Percentiles rank a stretch among this genome's conserved stretches.
phyloP scores from a whole-genome alignment of 2,329 filamentous ascomycete genomes.

The Pezizomycotina sp. region DNA sequence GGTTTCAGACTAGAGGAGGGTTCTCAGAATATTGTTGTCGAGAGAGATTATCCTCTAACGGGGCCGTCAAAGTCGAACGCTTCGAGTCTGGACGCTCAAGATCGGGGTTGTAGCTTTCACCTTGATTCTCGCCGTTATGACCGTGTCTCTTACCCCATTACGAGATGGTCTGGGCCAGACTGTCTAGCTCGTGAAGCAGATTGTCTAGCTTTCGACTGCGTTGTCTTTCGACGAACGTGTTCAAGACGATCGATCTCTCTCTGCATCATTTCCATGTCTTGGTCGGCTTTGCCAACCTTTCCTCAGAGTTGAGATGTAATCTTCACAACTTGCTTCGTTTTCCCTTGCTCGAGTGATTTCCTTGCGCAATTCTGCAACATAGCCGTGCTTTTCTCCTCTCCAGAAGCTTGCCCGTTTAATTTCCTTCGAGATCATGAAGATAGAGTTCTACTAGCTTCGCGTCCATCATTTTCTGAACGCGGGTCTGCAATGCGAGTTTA shows the following conservation, averaged over 20 bases:
- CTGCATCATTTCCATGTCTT: slow-evolving; percentile 92
- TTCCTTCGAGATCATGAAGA: slow-evolving; percentile 79
- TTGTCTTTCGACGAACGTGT: slow-evolving; percentile 86
- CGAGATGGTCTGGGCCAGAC: slow-evolving; percentile 55
- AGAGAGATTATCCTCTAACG: too few species aligned
- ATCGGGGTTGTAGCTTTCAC: too few species aligned
- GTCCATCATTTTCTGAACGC: slow-evolving; percentile 87
- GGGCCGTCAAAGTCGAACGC: too few species aligned
- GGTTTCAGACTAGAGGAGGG: too few species aligned
- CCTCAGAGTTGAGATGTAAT: slow-evolving; percentile 93
- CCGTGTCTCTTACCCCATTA: slow-evolving; percentile 30
- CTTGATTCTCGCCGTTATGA: slow-evolving; percentile 50
- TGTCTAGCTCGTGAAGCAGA: slow-evolving; percentile 75
- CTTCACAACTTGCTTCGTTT: slow-evolving; percentile 77
- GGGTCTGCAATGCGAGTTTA: slow-evolving; percentile 78
- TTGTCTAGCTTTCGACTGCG: slow-evolving; percentile 86
- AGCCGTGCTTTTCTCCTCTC: slow-evolving; percentile 79
- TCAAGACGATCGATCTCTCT: slow-evolving; percentile 87
- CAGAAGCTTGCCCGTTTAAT: slow-evolving; percentile 74
- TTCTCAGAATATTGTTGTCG: too few species aligned
- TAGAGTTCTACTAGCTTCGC: slow-evolving; percentile 87
- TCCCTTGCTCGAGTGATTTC: slow-evolving; percentile 77
- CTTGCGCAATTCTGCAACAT: slow-evolving; percentile 79
- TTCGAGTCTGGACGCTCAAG: too few species aligned
- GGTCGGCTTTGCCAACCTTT: slow-evolving; percentile 83